These are phyloP conservation scores for Garcia nutans DNA, from an alignment of 345 rosid genomes.

Conservation along the genomic window DNA sequence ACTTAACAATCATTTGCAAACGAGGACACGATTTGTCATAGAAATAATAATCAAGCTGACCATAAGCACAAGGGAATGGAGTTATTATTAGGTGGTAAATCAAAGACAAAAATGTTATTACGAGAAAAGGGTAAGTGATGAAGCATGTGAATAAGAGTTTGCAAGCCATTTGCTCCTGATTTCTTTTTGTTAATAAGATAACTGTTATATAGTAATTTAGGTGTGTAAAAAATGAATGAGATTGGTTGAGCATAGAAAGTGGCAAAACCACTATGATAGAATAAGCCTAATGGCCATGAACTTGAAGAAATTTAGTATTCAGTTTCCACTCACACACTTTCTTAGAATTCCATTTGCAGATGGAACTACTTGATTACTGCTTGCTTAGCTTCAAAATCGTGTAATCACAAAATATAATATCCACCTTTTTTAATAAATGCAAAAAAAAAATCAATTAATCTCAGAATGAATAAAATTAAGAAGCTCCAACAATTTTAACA, in stretches of 20 bases:
- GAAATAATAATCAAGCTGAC: conserved; percentile 46
- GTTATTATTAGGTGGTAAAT: conserved; percentile 6
- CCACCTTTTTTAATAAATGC: no score
- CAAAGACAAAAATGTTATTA: conserved; percentile 12
- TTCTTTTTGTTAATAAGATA: no score
- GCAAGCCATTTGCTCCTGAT: conserved; percentile 25
- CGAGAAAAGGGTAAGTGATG: conserved; percentile 1
- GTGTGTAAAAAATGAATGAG: conserved; percentile 15
- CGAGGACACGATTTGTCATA: conserved; percentile 67
- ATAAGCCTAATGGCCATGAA: conserved; percentile 30
- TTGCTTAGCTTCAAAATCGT: no score
- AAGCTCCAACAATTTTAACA: no score
- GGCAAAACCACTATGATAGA: conserved; percentile 37
- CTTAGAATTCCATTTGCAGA: not conserved
- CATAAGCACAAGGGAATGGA: conserved; percentile 12
- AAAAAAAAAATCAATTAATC: no score
- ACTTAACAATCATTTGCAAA: conserved; percentile 55
- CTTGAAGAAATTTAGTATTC: not conserved
- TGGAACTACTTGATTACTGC: no score
- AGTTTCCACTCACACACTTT: conserved; percentile 4
- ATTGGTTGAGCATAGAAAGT: conserved; percentile 34
- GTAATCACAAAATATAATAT: no score
- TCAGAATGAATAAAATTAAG: no score
- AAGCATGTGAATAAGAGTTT: conserved; percentile 22
- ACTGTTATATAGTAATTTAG: conserved; percentile 20